These are phyloP conservation scores for apple (Malus domestica) DNA, from an alignment of 306 rosid genomes.

Conservation along the genomic window DNA sequence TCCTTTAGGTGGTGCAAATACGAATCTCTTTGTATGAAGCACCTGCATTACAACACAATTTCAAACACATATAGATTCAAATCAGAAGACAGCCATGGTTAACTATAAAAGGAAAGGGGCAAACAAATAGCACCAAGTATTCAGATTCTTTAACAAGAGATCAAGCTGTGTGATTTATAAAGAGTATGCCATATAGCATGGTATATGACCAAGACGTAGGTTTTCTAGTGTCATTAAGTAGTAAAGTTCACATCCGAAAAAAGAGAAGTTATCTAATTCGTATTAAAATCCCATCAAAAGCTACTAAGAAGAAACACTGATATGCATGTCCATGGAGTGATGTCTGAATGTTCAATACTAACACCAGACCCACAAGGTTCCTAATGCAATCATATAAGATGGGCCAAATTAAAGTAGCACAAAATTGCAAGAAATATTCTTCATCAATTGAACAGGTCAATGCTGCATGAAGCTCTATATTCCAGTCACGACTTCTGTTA, in stretches of 20 bases:
- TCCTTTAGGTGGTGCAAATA: conserved; percentile 94
- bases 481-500: neutral
- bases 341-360: neutral
- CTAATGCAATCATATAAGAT: neutral
- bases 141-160: neutral
- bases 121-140: neutral
- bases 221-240: neutral
- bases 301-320: neutral
- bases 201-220: neutral
- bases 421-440: neutral
- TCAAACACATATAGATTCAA: conserved; percentile 12
- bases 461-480: neutral
- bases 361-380: neutral
- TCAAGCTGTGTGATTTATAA: neutral
- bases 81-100: conserved; percentile 2
- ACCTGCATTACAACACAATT: conserved; percentile 49
- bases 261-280: neutral
- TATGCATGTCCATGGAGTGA: neutral
- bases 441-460: neutral
- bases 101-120: conserved; percentile 14
- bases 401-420: neutral
- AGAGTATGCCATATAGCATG: neutral
- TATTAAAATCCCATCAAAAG: neutral
- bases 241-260: neutral
- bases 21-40: conserved; percentile 70